Conservation (phyloP, 73 alveolate genomes). For the Paramecium pentaurelia region DNA sequence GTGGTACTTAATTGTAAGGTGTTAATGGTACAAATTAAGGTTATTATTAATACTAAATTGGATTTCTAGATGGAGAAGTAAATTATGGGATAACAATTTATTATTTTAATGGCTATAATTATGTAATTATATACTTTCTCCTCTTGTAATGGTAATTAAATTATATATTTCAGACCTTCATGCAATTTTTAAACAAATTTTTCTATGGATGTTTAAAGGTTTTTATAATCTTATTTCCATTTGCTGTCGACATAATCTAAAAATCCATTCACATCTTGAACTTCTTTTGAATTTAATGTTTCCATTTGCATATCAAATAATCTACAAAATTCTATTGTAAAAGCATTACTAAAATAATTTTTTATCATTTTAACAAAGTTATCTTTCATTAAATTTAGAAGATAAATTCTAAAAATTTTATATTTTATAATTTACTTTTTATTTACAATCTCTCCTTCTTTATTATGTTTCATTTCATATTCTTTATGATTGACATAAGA, state of each 20-base stretch:
- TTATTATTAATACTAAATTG: neutral
- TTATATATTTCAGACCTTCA: conserved; percentile 18
- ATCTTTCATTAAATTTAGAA: neutral
- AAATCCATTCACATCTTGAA: conserved; percentile 27
- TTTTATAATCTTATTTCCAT: conserved; percentile 38
- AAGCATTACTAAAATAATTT: neutral
- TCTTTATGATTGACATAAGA: neutral
- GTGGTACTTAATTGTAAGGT: neutral
- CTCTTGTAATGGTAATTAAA: neutral
- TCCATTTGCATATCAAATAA: conserved; percentile 30
- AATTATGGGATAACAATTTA: neutral
- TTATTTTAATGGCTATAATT: neutral
- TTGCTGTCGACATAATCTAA: conserved; percentile 18
- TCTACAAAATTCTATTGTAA: conserved; percentile 9
- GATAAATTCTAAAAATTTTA: neutral
- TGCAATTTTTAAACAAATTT: neutral
- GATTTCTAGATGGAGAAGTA: neutral
- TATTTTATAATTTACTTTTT: neutral
- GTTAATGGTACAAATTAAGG: neutral
- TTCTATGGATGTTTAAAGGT: neutral
- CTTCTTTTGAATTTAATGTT: conserved; percentile 23
- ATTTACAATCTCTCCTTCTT: conserved; percentile 6
- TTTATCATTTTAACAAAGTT: neutral
- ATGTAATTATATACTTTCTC: neutral
- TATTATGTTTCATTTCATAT: neutral